Evolutionary conservation across 73 alveolate species (phyloP).

Genomic region (Loxodes magnus): DNA sequence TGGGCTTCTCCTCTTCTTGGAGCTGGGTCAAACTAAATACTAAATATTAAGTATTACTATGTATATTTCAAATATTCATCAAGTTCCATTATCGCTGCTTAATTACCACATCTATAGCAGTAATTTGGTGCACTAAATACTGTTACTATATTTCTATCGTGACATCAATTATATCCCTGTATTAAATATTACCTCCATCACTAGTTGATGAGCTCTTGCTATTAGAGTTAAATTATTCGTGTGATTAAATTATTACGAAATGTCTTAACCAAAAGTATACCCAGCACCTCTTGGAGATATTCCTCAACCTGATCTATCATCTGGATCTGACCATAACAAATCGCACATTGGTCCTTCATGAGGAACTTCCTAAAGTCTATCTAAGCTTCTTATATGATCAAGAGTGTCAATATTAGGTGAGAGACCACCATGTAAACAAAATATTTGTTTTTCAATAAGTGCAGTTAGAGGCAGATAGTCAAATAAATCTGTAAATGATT

Average conservation of each 20-base stretch:
- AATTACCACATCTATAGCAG: slow-evolving; percentile 96
- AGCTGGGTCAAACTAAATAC: slow-evolving; percentile 63
- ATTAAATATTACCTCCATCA: slow-evolving; percentile 59
- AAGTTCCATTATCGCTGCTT: slow-evolving; percentile 89
- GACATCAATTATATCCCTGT: slow-evolving; percentile 52
- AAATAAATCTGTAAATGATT: slow-evolving; percentile 56
- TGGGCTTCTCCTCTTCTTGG: slow-evolving; percentile 63
- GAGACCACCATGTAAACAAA: slow-evolving; percentile 91
- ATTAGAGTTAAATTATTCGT: slow-evolving; percentile 55
- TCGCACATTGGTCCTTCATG: slow-evolving; percentile 88
- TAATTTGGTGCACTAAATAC: slow-evolving; percentile 94
- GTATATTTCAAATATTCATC: slow-evolving; percentile 67
- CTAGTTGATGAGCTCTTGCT: slow-evolving; percentile 84
- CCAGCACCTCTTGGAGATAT: slow-evolving; percentile 75
- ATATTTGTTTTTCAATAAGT: slow-evolving; percentile 77
- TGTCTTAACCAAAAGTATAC: slow-evolving; percentile 83
- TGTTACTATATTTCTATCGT: slow-evolving; percentile 79
- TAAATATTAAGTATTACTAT: slow-evolving; percentile 5
- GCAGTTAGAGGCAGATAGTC: slow-evolving; percentile 84
- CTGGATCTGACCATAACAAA: slow-evolving; percentile 90
- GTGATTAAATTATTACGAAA: slow-evolving; percentile 70
- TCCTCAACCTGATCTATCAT: slow-evolving; percentile 90
- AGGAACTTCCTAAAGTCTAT: slow-evolving; percentile 70
- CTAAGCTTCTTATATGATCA: slow-evolving; percentile 69
- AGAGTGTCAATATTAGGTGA: slow-evolving; percentile 81